Conservation (phyloP, 495 filamentous ascomycete genomes). For the Lineolata rhizophorae region DNA sequence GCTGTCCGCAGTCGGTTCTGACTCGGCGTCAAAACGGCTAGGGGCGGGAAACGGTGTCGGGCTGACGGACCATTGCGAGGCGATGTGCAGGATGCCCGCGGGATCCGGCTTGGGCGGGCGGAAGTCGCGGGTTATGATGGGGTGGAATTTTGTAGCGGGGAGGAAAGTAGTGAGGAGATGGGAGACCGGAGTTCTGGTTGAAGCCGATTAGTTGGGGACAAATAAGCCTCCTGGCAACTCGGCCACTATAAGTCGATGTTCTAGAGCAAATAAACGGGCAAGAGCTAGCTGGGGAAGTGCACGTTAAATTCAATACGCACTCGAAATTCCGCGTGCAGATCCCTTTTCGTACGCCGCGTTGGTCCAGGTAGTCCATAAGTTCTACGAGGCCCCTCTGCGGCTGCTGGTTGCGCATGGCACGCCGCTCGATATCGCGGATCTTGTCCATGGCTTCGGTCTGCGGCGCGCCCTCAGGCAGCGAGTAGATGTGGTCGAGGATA, state of each 20-base stretch:
- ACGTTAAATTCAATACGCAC: constrained; percentile 15
- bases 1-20: constrained; percentile 20
- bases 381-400: constrained; percentile 54
- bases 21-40: constrained; percentile 3
- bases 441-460: constrained; percentile 43
- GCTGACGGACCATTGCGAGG: constrained; percentile 43
- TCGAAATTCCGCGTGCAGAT: constrained; percentile 95
- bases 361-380: constrained; percentile 65
- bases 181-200: constrained; percentile 35
- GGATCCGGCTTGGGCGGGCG: constrained; percentile 72
- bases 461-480: constrained; percentile 33
- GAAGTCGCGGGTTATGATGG: constrained; percentile 75
- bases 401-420: constrained; percentile 54
- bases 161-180: constrained; percentile 61
- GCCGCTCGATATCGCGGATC: constrained; percentile 58
- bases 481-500: constrained; percentile 73
- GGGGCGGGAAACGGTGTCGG: constrained; percentile 1
- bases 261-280: constrained; percentile 11
- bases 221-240: neutral
- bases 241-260: too few relatives aligned
- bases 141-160: constrained; percentile 39
- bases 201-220: too few relatives aligned
- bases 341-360: constrained; percentile 40
- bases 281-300: constrained; percentile 7
- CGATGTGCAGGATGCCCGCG: constrained; percentile 71